These are phyloP conservation scores for Dalbergia cultrata DNA, from an alignment of 306 rosid species.

Conservation along the genomic window DNA sequence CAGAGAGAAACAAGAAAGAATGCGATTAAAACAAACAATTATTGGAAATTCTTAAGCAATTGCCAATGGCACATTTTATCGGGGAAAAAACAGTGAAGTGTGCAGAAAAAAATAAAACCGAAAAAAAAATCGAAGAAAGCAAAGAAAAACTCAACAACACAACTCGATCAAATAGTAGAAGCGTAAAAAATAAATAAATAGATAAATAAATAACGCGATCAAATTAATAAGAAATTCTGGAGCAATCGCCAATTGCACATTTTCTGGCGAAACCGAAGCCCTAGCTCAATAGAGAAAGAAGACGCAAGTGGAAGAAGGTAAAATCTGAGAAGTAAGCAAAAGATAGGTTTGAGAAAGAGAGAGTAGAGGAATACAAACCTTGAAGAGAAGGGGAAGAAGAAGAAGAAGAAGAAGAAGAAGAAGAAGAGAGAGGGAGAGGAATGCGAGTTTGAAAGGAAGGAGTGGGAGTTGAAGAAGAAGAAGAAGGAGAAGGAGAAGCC, in stretches of 20 bases:
- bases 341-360: background rate
- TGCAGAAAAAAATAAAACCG: too few species aligned
- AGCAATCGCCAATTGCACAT: background rate
- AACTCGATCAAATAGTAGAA: too few species aligned
- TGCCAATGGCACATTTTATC: too few species aligned
- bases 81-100: too few species aligned
- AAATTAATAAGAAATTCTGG: background rate
- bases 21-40: too few species aligned
- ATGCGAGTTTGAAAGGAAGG: constrained; percentile 37
- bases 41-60: too few species aligned
- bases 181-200: background rate
- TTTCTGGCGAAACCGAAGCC: constrained; percentile 21
- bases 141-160: background rate
- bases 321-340: background rate
- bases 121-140: background rate
- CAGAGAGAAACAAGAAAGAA: too few species aligned
- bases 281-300: constrained; percentile 7
- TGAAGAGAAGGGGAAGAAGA: constrained; percentile 40
- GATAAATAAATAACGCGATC: background rate
- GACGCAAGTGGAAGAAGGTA: constrained; percentile 13
- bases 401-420: constrained; percentile 19
- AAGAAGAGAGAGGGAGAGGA: constrained; percentile 36
- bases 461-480: constrained; percentile 23
- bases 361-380: constrained; percentile 56
- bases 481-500: constrained; percentile 29